Conservation (phyloP, 768 basidiomycete species). For the Serendipita vermifera region DNA sequence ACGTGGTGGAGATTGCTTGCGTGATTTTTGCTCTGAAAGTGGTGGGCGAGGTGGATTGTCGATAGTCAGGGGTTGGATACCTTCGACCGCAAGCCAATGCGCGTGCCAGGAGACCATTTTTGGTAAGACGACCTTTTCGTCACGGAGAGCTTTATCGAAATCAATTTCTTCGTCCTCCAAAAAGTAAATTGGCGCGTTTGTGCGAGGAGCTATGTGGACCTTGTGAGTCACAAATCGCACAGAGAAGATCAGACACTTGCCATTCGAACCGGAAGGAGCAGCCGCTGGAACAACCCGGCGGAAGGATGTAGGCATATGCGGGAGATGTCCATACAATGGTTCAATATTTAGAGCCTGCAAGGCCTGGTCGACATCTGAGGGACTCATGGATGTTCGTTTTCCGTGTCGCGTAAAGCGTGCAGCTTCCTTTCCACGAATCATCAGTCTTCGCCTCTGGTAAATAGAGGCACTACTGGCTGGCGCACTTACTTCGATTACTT, state of each 20-base stretch:
- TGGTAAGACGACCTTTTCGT: constrained; percentile 71
- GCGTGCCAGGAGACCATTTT: constrained; percentile 79
- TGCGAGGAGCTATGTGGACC: no score
- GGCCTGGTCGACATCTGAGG: constrained; percentile 86
- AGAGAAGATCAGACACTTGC: no score
- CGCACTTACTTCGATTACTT: constrained; percentile 69
- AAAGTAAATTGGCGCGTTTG: constrained; percentile 71
- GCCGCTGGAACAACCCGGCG: constrained; percentile 28
- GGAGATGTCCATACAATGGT: constrained; percentile 77
- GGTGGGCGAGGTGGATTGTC: constrained; percentile 64
- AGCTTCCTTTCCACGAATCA: constrained; percentile 57
- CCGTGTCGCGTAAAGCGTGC: constrained; percentile 95
- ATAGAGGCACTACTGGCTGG: no score
- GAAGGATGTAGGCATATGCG: constrained; percentile 50
- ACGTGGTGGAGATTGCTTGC: constrained; percentile 22
- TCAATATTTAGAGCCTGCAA: constrained; percentile 92
- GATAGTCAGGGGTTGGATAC: constrained; percentile 90
- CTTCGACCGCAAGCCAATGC: constrained; percentile 97
- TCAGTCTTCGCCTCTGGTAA: no score
- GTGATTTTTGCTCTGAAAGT: constrained; percentile 34
- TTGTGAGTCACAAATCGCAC: no score
- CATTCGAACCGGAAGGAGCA: constrained; percentile 40
- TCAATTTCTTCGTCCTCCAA: constrained; percentile 97
- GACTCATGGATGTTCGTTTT: constrained; percentile 75
- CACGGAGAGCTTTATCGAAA: constrained; percentile 78